Evolutionary conservation across 2,329 filamentous ascomycete genomes (phyloP).

Genomic region (Lachnellula suecica): DNA sequence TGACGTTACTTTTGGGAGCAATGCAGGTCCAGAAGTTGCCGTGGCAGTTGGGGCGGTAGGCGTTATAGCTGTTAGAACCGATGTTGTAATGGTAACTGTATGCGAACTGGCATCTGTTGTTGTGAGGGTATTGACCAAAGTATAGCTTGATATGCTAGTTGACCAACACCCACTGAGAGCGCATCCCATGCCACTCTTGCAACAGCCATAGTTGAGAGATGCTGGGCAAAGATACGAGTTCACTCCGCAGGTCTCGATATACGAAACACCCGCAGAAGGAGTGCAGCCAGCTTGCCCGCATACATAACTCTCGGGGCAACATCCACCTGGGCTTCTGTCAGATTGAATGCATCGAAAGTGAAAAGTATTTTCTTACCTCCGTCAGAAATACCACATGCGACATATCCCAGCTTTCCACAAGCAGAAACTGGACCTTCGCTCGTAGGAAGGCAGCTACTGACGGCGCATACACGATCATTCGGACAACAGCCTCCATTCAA

Average conservation of each 20-base stretch:
- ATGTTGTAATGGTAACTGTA: slow-evolving; percentile 40
- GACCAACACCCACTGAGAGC: slow-evolving; percentile 47
- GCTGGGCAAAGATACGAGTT: slow-evolving; percentile 49
- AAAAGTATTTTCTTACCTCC: slow-evolving; percentile 28
- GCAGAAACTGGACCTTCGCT: slow-evolving; percentile 19
- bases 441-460: slow-evolving; percentile 40
- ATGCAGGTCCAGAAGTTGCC: slow-evolving; percentile 1
- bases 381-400: slow-evolving; percentile 26
- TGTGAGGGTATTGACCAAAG: slow-evolving; percentile 47
- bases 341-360: slow-evolving; percentile 10
- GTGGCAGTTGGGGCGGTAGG: slow-evolving; percentile 32
- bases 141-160: slow-evolving; percentile 41
- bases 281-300: slow-evolving; percentile 46
- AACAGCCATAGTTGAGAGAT: slow-evolving; percentile 53
- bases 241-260: slow-evolving; percentile 42
- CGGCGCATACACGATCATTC: slow-evolving; percentile 46
- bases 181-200: slow-evolving; percentile 49
- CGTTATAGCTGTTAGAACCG: slow-evolving; percentile 37
- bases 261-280: slow-evolving; percentile 42
- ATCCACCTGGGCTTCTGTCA: slow-evolving; percentile 25
- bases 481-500: slow-evolving; percentile 37
- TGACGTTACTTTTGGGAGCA: slow-evolving; percentile 22
- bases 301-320: slow-evolving; percentile 43
- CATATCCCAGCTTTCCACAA: slow-evolving; percentile 26
- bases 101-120: slow-evolving; percentile 42